These are phyloP conservation scores for Psidium friedrichsthalianum DNA, from an alignment of 345 rosid species.

Conservation along the genomic window DNA sequence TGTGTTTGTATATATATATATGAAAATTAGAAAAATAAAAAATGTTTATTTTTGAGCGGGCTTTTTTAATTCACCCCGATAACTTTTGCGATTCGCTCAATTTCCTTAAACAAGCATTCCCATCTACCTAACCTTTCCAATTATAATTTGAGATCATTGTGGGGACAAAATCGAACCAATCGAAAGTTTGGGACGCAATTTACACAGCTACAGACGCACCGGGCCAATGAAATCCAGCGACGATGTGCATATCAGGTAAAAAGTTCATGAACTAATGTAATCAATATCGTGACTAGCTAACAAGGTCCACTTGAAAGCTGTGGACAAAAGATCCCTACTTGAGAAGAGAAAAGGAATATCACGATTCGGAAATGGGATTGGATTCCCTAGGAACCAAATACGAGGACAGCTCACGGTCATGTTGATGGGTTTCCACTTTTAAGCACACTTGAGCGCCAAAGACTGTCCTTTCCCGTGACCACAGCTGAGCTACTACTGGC, in stretches of 20 bases:
- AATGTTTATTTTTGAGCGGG: background rate
- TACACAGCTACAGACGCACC: background rate
- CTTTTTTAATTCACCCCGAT: accelerated
- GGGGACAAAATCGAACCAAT: accelerated
- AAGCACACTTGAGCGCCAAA: background rate
- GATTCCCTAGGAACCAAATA: background rate
- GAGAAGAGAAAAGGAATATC: background rate
- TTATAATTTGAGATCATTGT: background rate
- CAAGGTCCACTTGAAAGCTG: background rate
- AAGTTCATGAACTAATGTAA: background rate
- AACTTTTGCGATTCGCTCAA: accelerated
- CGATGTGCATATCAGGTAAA: accelerated
- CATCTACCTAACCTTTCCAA: background rate
- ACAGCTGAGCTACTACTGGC: background rate
- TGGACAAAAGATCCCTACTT: background rate
- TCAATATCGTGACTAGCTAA: accelerated
- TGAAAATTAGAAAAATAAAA: accelerated
- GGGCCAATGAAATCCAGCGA: accelerated
- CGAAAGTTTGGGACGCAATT: accelerated
- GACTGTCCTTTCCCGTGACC: background rate
- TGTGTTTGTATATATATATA: too few species aligned
- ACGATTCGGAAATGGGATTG: background rate
- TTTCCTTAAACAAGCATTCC: accelerated
- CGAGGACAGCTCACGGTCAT: background rate
- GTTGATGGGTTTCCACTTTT: background rate